Evolutionary conservation across 2,329 filamentous ascomycete species (phyloP), one percentile per base, ranked within the genome.

Genomic region (Pseudogymnoascus sp.): DNA sequence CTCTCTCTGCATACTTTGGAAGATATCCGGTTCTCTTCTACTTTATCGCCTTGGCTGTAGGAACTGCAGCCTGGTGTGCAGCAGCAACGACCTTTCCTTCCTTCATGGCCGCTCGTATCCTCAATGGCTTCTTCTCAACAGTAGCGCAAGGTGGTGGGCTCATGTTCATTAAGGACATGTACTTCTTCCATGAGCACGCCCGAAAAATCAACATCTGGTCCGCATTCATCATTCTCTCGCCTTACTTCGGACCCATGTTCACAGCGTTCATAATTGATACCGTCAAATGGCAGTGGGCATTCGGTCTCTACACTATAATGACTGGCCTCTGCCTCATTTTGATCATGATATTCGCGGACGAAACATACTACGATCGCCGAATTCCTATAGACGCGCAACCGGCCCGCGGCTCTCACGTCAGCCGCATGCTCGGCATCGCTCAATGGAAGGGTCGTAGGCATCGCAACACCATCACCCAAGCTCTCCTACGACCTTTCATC

Each of bases 101-200:
- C 12, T 66, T 66, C 53, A 50, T 60, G 34, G 63, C 60, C 12
- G 63, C 64, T 3, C 34, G 64, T 28, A 63, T 66, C 8, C 63
- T 66, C 8, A 36, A 78, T 65, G 77, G 64, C 2, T 66, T 66
- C 53, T 66, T 66, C 44, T 61, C 60, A 10, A 65, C 61, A 14
- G 65, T 65, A 23, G 61, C 63, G 14, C 65, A 66, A 62, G 63
- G 40, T 12, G 75, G 76, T 14, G 80, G 80, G 6, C 72, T 84
- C 61, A 81, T 82, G 70, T 81, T 80, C 68, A 81, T 84, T 70
- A 80, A 83, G 62, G 83, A 86, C 70, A 77, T 84, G 63, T 86
- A 83, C 73, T 85, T 83, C 74, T 83, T 84, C 71, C 83, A 85
- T 67, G 78, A 84, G 65, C 75, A 66, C 56, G 23, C 79, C 1